Evolutionary conservation across 208 protist genomes (phyloP), one percentile per base, ranked within the genome.

Genomic region (Wallacemonas rigidus): DNA sequence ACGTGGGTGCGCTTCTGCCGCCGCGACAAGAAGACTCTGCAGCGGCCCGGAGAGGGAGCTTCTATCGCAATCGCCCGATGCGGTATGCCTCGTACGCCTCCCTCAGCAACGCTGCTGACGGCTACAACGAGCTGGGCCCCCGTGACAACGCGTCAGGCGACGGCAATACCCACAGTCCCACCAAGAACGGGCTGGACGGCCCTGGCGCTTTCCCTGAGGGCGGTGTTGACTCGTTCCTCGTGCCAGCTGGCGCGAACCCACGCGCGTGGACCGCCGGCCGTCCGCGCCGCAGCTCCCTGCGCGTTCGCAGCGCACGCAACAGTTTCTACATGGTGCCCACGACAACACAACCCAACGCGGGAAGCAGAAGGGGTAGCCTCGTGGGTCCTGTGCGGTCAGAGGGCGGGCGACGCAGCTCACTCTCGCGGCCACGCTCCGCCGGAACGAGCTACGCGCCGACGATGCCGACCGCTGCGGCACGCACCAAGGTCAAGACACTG

Each of bases 311-410:
- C 15, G 60, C 60, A 8, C 60, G 60, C 36, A 65, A 48, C 60
- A 65, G 60, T 41, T 65, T 65, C 60, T 41, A 65, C 60, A 65
- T 65, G 60, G 60, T 65, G 9, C 60, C 60, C 12, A n/a, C 41
- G n/a, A 3, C 14, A n/a, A 3, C 15, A 15, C n/a, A 9, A 14
- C 38, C n/a, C 5, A 41, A 41, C 12, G 8, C 45, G 45, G 45
- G 45, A 6, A 50, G 45, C 41, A 65, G 60, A 11, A 38, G 60
- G 9, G 60, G 41, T 41, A 65, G 60, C 43, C n/a, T 65, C 41
- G n/a, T 35, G 8, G 15, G 3, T 41, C 11, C 53, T n/a, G 6
- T 6, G 5, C 53, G 53, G 5, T 35, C 14, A 17, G 8, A 8
- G 15, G 11, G 5, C 6, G 53, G 14, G 53, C 53, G 53, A 15